A percentile compares a stretch with the other conserved stretches of the same genome.
phyloP scores from a whole-genome alignment of 2,329 filamentous ascomycete species.

The Fusarium avenaceum region DNA sequence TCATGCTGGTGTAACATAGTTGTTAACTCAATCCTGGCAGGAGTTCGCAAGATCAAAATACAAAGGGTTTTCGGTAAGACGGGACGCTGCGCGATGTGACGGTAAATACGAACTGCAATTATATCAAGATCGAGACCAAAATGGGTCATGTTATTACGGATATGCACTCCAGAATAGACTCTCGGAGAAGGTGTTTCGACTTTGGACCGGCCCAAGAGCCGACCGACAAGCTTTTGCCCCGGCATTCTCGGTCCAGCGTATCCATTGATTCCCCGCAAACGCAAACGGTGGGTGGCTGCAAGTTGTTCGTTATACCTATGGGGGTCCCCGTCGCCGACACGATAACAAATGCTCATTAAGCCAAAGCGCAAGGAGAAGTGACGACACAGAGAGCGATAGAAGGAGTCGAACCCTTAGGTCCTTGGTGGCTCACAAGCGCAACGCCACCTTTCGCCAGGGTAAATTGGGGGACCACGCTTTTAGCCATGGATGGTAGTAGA shows the following conservation, averaged over 20 bases:
- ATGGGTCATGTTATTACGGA: conserved; percentile 17
- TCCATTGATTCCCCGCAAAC: conserved; percentile 33
- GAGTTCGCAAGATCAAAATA: conserved; percentile 4
- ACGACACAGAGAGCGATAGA: conserved; percentile 6
- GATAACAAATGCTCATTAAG: conserved; percentile 11
- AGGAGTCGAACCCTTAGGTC: conserved; percentile 17
- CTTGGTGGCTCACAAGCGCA: conserved; percentile 25
- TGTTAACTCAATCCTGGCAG: background rate
- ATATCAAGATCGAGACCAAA: conserved; percentile 26
- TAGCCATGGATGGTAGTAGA: conserved; percentile 34
- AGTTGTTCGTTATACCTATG: conserved; percentile 1
- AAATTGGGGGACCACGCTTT: conserved; percentile 34
- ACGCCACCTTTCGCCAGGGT: conserved; percentile 41
- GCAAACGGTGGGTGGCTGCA: conserved; percentile 5
- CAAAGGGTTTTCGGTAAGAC: conserved; percentile 11
- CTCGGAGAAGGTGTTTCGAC: conserved; percentile 23
- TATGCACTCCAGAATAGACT: background rate
- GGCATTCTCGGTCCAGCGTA: conserved; percentile 22
- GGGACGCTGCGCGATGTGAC: conserved; percentile 19
- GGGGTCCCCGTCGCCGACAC: background rate
- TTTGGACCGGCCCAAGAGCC: conserved; percentile 16
- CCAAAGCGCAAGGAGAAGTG: conserved; percentile 22
- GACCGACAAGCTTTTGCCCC: conserved; percentile 42
- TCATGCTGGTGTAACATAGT: background rate
- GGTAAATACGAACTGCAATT: conserved; percentile 41